These are phyloP conservation scores for Gilbertella persicaria DNA, from an alignment of 371 early-diverging fungal species.

Conservation along the genomic window DNA sequence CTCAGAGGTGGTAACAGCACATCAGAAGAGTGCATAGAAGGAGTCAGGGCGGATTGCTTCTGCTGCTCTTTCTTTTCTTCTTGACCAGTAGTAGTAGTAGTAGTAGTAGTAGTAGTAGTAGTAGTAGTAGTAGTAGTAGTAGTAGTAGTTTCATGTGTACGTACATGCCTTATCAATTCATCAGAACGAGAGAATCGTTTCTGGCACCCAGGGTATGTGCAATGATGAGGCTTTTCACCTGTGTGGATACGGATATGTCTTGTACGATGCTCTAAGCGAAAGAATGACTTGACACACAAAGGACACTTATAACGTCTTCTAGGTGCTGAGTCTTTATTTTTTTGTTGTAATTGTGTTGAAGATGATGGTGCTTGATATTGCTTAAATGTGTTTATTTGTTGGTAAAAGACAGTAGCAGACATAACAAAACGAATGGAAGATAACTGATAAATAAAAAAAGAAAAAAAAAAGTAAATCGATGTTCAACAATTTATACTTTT, in stretches of 20 bases:
- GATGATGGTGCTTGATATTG: neutral
- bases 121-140: neutral
- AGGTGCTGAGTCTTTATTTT: neutral
- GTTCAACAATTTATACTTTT: neutral
- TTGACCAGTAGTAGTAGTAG: too few species aligned
- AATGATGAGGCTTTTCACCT: slow-evolving; percentile 80
- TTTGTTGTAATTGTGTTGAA: neutral
- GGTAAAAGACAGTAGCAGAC: slow-evolving; percentile 1
- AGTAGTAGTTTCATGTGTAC: slow-evolving; percentile 45
- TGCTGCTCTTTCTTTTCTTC: too few species aligned
- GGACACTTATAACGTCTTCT: slow-evolving; percentile 59
- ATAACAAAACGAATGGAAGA: too few species aligned
- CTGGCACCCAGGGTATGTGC: slow-evolving; percentile 64
- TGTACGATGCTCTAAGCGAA: slow-evolving; percentile 64
- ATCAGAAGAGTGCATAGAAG: neutral
- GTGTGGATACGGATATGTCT: slow-evolving; percentile 83
- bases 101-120: neutral
- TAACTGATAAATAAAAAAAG: neutral
- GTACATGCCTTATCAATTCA: slow-evolving; percentile 61
- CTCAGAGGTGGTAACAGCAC: slow-evolving; percentile 9
- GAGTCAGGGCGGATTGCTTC: neutral
- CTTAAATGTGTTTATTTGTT: neutral
- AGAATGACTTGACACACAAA: slow-evolving; percentile 64
- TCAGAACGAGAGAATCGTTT: slow-evolving; percentile 77
- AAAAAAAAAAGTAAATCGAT: neutral